Conservation (phyloP, 768 basidiomycete species). For the Leccinum barrowsii region DNA sequence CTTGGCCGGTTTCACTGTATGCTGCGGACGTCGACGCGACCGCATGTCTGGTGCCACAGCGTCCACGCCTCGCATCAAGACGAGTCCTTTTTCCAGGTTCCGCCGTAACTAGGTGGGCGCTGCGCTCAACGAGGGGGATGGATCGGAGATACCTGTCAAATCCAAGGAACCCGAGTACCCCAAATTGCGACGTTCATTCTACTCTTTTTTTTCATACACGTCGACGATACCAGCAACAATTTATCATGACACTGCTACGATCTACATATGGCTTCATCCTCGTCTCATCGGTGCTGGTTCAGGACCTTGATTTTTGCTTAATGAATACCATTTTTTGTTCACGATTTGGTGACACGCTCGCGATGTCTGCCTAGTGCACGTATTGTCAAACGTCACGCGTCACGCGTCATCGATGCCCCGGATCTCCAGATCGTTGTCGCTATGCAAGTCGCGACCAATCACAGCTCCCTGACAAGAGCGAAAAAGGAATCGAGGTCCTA, state of each 20-base stretch:
- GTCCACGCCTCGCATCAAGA: conserved; percentile 21
- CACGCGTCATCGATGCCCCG: neutral
- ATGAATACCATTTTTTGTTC: conserved; percentile 7
- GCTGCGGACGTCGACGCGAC: conserved; percentile 60
- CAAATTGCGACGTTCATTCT: neutral
- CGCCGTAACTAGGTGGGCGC: conserved; percentile 29
- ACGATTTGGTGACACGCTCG: neutral
- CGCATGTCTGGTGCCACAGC: conserved; percentile 42
- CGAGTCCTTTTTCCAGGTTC: conserved; percentile 35
- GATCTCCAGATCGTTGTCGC: too few relatives aligned
- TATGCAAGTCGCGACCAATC: neutral
- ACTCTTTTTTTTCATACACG: neutral
- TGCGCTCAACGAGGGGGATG: neutral
- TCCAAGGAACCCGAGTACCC: neutral
- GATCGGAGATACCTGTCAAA: neutral
- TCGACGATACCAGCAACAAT: neutral
- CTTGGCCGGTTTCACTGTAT: conserved; percentile 65
- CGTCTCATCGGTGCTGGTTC: neutral
- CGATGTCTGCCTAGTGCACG: neutral
- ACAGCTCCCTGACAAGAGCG: neutral
- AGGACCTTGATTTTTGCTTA: conserved; percentile 2
- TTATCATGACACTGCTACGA: conserved; percentile 11
- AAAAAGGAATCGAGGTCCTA: too few relatives aligned
- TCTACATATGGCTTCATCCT: conserved; percentile 1
- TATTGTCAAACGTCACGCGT: neutral